These are phyloP conservation scores for Brassica juncea DNA, from an alignment of 345 rosid genomes.

Conservation along the genomic window DNA sequence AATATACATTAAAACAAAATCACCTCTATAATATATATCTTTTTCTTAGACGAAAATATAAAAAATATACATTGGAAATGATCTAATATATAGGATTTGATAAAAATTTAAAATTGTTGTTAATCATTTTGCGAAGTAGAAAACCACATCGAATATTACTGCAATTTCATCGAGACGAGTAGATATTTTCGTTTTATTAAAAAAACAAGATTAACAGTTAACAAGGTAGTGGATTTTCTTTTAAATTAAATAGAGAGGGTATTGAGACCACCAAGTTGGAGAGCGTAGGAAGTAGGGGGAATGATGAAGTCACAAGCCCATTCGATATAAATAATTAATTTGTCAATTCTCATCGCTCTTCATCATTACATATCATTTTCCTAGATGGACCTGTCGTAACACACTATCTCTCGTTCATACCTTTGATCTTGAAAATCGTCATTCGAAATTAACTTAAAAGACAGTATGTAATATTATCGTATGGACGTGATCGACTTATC, in stretches of 20 bases:
- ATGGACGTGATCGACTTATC: constrained; percentile 13
- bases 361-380: constrained; percentile 41
- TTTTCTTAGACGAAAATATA: too few species aligned
- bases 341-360: constrained; percentile 20
- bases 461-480: neutral
- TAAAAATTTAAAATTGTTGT: neutral
- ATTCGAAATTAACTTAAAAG: neutral
- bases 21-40: too few species aligned
- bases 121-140: neutral
- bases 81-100: too few species aligned
- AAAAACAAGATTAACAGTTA: neutral
- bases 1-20: too few species aligned
- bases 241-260: neutral
- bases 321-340: constrained; percentile 20
- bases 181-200: neutral
- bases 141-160: neutral
- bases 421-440: constrained; percentile 1
- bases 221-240: constrained; percentile 9
- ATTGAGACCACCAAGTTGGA: constrained; percentile 39
- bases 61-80: too few species aligned
- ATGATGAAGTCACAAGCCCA: constrained; percentile 42
- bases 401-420: constrained; percentile 34
- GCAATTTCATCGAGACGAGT: neutral
- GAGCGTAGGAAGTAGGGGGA: constrained; percentile 26
- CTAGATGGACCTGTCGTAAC: constrained; percentile 38